Base-by-base conservation (phyloP, 1,284 basidiomycete species). In the Farysia itapuensis region DNA sequence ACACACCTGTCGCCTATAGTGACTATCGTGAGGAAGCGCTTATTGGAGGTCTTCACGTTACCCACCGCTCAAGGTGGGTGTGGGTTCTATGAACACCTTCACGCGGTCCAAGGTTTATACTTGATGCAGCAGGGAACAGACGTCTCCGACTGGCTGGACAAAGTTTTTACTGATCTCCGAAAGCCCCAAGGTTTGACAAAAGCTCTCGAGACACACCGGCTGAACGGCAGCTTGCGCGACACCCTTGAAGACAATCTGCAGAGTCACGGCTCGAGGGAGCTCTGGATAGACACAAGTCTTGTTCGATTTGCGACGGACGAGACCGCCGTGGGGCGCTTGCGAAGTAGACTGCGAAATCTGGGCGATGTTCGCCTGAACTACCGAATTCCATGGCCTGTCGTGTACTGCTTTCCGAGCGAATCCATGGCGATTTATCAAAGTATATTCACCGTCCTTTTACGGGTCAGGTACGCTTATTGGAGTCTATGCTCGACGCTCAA, bases 81-180 rank as follows among this genome's bases (percentile, higher is more conserved):
- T 25, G 43, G 46, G 7, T 34, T 65, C 30, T 52, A 35, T 24
- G 18, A 34, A 1, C 63, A 65, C 25, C 42, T 65, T 7, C 18
- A 20, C 14, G 51, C 51, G 3, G 51, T 54, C 14, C 52, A 57
- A 19, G 58, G 58, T 19, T 47, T 65, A 11, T 57, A 35, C 25
- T 42, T 61, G n/a, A 61, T 60, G 63, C 43, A 47, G 36, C 44
- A 32, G 41, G 63, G 57, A 15, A 37, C 48, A 24, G 63, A 61
- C 26, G 50, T 65, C 35, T 28, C 46, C 5, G 43, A 45, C 33
- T 65, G 63, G 63, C 19, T 35, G 14, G 47, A 49, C 4, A 19
- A 37, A 23, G 36, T 65, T n/a, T 65, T 63, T 23, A 12, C 22
- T 4, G 48, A 52, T 11, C 59, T 63, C 5, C 39, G 51, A 25